Conservation (phyloP, 495 filamentous ascomycete genomes). For the Penicillium diatomitis region DNA sequence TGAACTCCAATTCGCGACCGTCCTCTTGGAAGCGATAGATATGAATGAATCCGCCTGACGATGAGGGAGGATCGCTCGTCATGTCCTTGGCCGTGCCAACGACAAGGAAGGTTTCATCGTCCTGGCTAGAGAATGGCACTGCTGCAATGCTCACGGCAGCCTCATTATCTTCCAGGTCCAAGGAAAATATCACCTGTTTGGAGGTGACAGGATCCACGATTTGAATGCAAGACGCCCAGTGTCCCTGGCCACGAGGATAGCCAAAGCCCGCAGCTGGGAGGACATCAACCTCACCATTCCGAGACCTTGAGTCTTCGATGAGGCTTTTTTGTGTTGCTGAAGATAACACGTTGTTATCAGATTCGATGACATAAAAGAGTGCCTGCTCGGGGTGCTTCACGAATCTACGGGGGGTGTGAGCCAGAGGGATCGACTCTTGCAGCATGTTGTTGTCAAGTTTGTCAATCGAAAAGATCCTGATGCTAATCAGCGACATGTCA, state of each 20-base stretch:
- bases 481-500: slow-evolving; percentile 20
- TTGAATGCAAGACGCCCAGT: slow-evolving; percentile 94
- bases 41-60: slow-evolving; percentile 74
- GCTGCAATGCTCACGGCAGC: slow-evolving; percentile 78
- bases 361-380: slow-evolving; percentile 86
- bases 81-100: slow-evolving; percentile 92
- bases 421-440: slow-evolving; percentile 79
- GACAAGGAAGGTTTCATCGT: slow-evolving; percentile 81
- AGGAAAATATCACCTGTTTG: slow-evolving; percentile 59
- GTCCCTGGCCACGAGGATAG: slow-evolving; percentile 67
- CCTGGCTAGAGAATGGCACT: slow-evolving; percentile 77
- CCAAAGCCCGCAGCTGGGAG: slow-evolving; percentile 83
- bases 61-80: slow-evolving; percentile 63
- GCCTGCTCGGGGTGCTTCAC: slow-evolving; percentile 80
- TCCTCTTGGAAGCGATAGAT: slow-evolving; percentile 86
- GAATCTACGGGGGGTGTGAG: slow-evolving; percentile 82
- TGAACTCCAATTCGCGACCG: slow-evolving; percentile 80
- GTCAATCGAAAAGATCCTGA: slow-evolving; percentile 84
- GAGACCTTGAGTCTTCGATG: slow-evolving; percentile 51
- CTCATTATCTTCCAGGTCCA: slow-evolving; percentile 85
- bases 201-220: slow-evolving; percentile 74
- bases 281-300: slow-evolving; percentile 59
- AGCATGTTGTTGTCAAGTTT: slow-evolving; percentile 78
- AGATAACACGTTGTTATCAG: slow-evolving; percentile 82
- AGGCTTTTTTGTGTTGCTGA: slow-evolving; percentile 61